Evolutionary conservation across 1,284 basidiomycete species (phyloP).

Genomic region (Trametes pubescens): DNA sequence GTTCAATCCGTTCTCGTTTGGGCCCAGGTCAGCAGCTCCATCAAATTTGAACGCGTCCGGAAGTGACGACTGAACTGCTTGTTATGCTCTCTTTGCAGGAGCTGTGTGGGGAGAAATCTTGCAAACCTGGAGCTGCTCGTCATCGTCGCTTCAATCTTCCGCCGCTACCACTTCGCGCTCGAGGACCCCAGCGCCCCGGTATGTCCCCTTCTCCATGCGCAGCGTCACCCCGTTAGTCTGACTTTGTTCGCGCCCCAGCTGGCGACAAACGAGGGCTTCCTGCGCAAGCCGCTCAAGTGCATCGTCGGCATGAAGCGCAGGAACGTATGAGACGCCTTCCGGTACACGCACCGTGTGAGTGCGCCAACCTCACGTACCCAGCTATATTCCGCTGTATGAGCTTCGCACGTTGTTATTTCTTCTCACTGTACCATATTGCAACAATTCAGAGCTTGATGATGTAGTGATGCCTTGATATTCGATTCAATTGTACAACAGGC

Average conservation of each 20-base stretch:
- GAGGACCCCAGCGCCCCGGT: conserved; percentile 64
- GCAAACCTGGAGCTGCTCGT: conserved; percentile 79
- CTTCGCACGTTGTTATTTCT: background rate
- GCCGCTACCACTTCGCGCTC: conserved; percentile 76
- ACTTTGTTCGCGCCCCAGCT: conserved; percentile 51
- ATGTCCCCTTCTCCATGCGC: conserved; percentile 39
- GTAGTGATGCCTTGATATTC: background rate
- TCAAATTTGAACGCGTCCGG: background rate
- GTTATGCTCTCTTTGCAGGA: conserved; percentile 47
- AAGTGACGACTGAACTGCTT: conserved; percentile 10
- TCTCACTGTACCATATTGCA: conserved; percentile 1
- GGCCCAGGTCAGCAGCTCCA: conserved; percentile 58
- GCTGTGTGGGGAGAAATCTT: conserved; percentile 79
- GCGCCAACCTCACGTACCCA: background rate
- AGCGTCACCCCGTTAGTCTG: background rate
- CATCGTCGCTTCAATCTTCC: conserved; percentile 76
- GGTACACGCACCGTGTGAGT: background rate
- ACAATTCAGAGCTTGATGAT: background rate
- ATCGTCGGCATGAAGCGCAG: conserved; percentile 72
- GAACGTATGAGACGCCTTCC: conserved; percentile 35
- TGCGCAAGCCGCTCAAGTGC: conserved; percentile 77
- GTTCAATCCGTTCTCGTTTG: conserved; percentile 81
- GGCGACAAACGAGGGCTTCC: conserved; percentile 77
- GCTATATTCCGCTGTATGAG: too few relatives aligned
- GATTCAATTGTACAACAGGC: background rate